Conservation (phyloP, 176 grass and related monocot species). For the Bothriochloa decipiens region DNA sequence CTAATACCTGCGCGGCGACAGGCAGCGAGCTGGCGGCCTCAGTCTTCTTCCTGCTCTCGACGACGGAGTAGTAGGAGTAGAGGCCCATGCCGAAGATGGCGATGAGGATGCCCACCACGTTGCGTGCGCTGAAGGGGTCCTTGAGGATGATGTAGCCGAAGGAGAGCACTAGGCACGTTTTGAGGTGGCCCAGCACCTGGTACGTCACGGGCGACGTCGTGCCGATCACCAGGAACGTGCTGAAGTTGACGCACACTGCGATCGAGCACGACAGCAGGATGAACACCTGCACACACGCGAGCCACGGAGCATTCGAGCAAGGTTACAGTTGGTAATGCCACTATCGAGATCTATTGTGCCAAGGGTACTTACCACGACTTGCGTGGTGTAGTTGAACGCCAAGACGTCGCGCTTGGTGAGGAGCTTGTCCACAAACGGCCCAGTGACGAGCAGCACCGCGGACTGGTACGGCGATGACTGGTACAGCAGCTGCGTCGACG, state of each 20-base stretch:
- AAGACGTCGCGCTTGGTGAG: conserved; percentile 75
- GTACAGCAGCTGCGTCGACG: conserved; percentile 92
- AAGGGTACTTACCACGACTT: conserved; percentile 60
- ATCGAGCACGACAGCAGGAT: conserved; percentile 79
- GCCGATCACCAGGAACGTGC: conserved; percentile 93
- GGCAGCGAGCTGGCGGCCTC: conserved; percentile 31
- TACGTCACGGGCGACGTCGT: conserved; percentile 94
- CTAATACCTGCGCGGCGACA: conserved; percentile 29
- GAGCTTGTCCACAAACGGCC: conserved; percentile 83
- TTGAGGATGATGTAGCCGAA: conserved; percentile 72
- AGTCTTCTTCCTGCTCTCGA: conserved; percentile 68
- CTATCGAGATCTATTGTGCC: neutral
- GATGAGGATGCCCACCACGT: conserved; percentile 82
- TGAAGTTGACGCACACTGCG: conserved; percentile 89
- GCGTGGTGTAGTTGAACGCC: conserved; percentile 62
- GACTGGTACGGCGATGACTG: conserved; percentile 87
- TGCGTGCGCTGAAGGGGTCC: conserved; percentile 77
- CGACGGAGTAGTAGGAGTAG: conserved; percentile 78
- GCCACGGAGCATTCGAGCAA: neutral
- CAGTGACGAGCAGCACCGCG: conserved; percentile 69
- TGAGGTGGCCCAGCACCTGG: conserved; percentile 95
- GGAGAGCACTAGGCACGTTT: conserved; percentile 90
- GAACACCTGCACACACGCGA: conserved; percentile 55
- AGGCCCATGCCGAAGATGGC: conserved; percentile 93
- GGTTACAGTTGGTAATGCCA: too few species aligned